These are phyloP conservation scores for Lodderomyces orthopsilosis DNA, from an alignment of 1,139 yeast species.

Conservation along the genomic window DNA sequence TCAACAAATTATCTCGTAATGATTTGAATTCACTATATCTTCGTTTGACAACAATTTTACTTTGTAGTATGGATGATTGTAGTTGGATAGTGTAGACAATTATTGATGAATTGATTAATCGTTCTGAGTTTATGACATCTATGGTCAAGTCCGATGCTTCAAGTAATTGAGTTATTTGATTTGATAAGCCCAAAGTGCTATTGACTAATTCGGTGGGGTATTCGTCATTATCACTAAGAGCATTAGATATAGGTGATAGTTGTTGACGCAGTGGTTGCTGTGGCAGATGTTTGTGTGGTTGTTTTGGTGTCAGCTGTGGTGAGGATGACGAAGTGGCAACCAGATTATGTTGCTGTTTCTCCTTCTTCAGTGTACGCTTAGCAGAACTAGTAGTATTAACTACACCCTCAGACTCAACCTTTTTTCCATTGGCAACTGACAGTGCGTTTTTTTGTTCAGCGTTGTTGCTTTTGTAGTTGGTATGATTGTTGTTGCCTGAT, in stretches of 20 bases:
- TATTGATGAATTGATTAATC: slow-evolving; percentile 37
- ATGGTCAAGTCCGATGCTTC: slow-evolving; percentile 27
- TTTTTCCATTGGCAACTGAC: slow-evolving; percentile 1
- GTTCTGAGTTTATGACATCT: slow-evolving; percentile 36
- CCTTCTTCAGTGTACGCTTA: not conserved
- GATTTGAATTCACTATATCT: slow-evolving; percentile 57
- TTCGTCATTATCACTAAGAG: slow-evolving; percentile 3
- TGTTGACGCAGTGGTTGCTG: not conserved
- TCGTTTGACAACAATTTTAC: slow-evolving; percentile 39
- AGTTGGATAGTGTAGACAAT: slow-evolving; percentile 42
- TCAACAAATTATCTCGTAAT: slow-evolving; percentile 42
- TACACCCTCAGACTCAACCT: no score
- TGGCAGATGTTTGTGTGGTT: not conserved
- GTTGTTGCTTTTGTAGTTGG: slow-evolving; percentile 1
- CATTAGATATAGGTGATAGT: slow-evolving; percentile 1
- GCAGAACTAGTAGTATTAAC: not conserved
- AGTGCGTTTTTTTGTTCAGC: not conserved
- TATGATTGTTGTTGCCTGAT: slow-evolving; percentile 7
- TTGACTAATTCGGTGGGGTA: slow-evolving; percentile 25
- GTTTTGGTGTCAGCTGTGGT: not conserved
- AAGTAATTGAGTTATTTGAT: slow-evolving; percentile 30
- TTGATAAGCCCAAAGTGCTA: slow-evolving; percentile 40
- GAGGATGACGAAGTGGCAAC: not conserved
- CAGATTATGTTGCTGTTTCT: slow-evolving; percentile 5
- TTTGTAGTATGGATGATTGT: slow-evolving; percentile 13